Evolutionary conservation across 2,329 filamentous ascomycete genomes (phyloP).

Genomic region (Aspergillus alliaceus): DNA sequence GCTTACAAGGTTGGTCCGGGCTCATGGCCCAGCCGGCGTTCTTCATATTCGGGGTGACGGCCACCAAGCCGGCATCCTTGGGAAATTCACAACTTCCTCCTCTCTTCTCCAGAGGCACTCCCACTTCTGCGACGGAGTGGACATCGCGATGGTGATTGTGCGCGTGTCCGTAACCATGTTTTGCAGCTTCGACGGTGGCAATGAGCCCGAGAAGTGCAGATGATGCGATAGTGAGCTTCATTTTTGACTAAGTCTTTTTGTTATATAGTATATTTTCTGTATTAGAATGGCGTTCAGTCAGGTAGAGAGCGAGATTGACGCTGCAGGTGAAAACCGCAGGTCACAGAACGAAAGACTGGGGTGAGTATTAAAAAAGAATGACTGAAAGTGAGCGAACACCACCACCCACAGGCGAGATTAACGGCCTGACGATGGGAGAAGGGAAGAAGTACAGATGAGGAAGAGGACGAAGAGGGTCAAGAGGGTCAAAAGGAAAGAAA

Average conservation of each 20-base stretch:
- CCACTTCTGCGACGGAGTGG: constrained; percentile 25
- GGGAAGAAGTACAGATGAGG: not conserved
- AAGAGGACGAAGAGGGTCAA: not conserved
- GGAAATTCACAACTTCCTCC: constrained; percentile 65
- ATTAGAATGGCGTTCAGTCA: not conserved
- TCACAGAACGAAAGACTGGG: constrained; percentile 19
- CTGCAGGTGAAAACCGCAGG: not conserved
- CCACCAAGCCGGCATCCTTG: constrained; percentile 63
- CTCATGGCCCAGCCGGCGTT: constrained; percentile 82
- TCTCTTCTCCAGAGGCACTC: constrained; percentile 52
- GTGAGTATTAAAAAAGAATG: constrained; percentile 17
- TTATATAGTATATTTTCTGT: not conserved
- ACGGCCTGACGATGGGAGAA: not conserved
- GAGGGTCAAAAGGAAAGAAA: not conserved
- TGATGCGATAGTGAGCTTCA: constrained; percentile 37
- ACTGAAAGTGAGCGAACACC: not conserved
- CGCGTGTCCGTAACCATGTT: constrained; percentile 28
- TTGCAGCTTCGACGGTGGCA: constrained; percentile 35
- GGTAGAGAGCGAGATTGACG: not conserved
- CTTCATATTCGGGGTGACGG: constrained; percentile 61
- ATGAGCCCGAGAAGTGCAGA: constrained; percentile 39
- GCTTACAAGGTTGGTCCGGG: constrained; percentile 67
- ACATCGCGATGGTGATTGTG: constrained; percentile 21
- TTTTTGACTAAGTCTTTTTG: constrained; percentile 11
- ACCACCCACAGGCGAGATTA: not conserved